These are phyloP conservation scores for Pythium grandisporangium DNA, from an alignment of 352 stramenopile genomes.

Conservation along the genomic window DNA sequence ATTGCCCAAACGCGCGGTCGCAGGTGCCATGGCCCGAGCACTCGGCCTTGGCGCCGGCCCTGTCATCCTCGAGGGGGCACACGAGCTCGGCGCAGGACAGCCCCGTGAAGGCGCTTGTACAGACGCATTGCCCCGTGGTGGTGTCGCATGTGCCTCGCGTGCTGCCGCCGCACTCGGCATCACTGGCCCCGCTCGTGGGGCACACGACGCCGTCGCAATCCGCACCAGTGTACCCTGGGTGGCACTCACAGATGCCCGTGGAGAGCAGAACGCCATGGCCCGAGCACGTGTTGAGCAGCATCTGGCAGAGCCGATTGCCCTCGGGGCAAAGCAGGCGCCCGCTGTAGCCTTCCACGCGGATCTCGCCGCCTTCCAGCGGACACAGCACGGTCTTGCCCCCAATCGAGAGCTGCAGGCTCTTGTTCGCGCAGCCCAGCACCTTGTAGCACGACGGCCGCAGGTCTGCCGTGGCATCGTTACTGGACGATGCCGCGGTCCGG, in stretches of 20 bases:
- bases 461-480: slow-evolving; percentile 11
- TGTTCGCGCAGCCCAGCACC: slow-evolving; percentile 32
- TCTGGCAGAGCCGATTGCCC: slow-evolving; percentile 41
- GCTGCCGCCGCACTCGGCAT: slow-evolving; percentile 27
- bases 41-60: slow-evolving; percentile 36
- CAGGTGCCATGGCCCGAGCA: slow-evolving; percentile 66
- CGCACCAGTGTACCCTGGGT: slow-evolving; percentile 31
- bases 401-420: slow-evolving; percentile 32
- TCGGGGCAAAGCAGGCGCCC: slow-evolving; percentile 42
- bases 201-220: slow-evolving; percentile 50
- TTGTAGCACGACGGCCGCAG: slow-evolving; percentile 46
- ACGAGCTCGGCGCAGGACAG: slow-evolving; percentile 47
- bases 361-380: slow-evolving; percentile 40
- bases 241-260: slow-evolving; percentile 43
- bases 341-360: slow-evolving; percentile 36
- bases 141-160: slow-evolving; percentile 36
- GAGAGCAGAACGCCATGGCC: slow-evolving; percentile 41
- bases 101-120: slow-evolving; percentile 38
- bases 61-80: slow-evolving; percentile 19
- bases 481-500: slow-evolving; percentile 27
- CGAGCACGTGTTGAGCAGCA: slow-evolving; percentile 63
- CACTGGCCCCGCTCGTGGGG: slow-evolving; percentile 13
- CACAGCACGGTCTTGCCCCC: slow-evolving; percentile 44
- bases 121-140: slow-evolving; percentile 32
- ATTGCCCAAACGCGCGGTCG: slow-evolving; percentile 30